Percentiles rank a stretch among this genome's conserved stretches.
Evolutionary conservation across 1,284 basidiomycete genomes (phyloP).

Genomic region (Trichosporon sp.): DNA sequence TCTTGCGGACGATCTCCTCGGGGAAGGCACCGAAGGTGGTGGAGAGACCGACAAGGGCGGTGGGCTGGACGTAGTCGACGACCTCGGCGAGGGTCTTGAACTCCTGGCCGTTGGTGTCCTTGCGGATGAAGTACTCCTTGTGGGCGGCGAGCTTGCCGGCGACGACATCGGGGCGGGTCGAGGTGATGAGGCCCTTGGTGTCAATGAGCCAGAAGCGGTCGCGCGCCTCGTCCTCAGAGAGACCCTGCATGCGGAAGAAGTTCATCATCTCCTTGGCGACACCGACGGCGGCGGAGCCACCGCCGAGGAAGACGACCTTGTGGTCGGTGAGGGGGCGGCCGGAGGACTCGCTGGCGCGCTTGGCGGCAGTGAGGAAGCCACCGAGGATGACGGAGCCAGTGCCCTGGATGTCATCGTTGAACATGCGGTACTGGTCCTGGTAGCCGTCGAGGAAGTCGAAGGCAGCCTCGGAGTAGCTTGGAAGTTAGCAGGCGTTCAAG

Average conservation of each 20-base stretch:
- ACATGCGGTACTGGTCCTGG: constrained; percentile 68
- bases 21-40: constrained; percentile 81
- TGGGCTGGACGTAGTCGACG: constrained; percentile 80
- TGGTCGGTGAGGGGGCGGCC: constrained; percentile 67
- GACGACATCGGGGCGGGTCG: constrained; percentile 56
- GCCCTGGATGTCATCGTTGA: constrained; percentile 82
- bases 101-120: constrained; percentile 70
- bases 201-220: constrained; percentile 77
- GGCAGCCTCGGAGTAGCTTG: constrained; percentile 68
- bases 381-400: constrained; percentile 88
- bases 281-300: constrained; percentile 52
- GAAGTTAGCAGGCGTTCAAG: not conserved
- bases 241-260: constrained; percentile 73
- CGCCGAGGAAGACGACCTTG: constrained; percentile 75
- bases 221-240: constrained; percentile 72
- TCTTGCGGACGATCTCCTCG: constrained; percentile 66
- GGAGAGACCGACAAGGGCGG: constrained; percentile 83
- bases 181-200: constrained; percentile 73
- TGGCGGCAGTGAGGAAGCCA: constrained; percentile 84
- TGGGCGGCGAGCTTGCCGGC: constrained; percentile 67
- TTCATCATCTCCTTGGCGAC: constrained; percentile 83
- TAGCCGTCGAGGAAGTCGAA: constrained; percentile 75
- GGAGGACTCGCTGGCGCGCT: constrained; percentile 66
- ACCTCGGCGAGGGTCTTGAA: constrained; percentile 73
- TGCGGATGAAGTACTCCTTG: constrained; percentile 75